Base-by-base conservation (phyloP, 495 filamentous ascomycete species). In the Penicillium turbatum region DNA sequence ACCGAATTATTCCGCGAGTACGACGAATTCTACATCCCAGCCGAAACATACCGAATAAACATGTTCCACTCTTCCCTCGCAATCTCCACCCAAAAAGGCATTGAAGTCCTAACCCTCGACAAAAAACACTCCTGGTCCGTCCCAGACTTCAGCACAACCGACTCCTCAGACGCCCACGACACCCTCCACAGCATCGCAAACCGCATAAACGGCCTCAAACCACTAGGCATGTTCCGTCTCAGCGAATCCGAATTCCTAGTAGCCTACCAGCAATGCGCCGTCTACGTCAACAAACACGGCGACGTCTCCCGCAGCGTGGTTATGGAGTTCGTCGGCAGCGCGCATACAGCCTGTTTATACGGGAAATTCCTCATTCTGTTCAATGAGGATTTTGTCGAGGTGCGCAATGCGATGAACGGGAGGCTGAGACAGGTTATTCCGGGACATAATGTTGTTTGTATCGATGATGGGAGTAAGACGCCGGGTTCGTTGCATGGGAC, bases 1-100 rank as follows among this genome's bases (percentile, higher is more conserved):
- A 97, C 93, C 4, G 93, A 97, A 61, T 93, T 92, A 66, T 97
- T 97, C 83, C 85, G 95, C 55, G 93, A 97, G 62, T 99, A 89
- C 62, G 93, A 96, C 72, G 92, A 97, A 49, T 99, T 99, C 71
- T 99, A 97, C 72, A 92, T 99, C 58, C 92, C 93, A 6, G 85
- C 89, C n/a, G 93, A 99, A 65, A 93, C 89, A 64, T 96, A 87
- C 69, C 86, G 87, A 24, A 88, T 99, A 62, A 96, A 97, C 72
- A 82, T 99, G 41, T 97, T 97, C 80, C 89, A 96, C 68, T 86
- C 83, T 1, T 90, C 87, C 48, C 87, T 99, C 26, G 89, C 93
- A 24, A 89, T 99, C 36, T 84, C 89, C 17, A 97, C 93, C 3
- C 81, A 87, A 21, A 87, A 87, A 51, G 92, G 93, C n/a, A 90